phyloP scores from a whole-genome alignment of 2,329 filamentous ascomycete species.

The Colletotrichum sp. region DNA sequence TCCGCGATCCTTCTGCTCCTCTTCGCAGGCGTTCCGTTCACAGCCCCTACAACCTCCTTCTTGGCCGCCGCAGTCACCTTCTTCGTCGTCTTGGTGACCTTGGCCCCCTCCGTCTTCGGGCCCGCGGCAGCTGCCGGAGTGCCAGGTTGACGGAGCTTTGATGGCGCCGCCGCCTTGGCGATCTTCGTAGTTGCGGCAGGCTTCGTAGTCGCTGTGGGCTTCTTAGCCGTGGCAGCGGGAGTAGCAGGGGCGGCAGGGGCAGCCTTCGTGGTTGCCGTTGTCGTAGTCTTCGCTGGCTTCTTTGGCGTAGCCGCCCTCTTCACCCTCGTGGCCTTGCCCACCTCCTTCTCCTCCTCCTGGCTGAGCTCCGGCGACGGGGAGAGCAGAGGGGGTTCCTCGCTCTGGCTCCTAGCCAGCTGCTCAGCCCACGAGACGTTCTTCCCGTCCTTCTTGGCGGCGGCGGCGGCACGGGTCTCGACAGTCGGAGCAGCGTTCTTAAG shows the following conservation, averaged over 20 bases:
- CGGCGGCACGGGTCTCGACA: background rate
- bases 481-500: conserved; percentile 12
- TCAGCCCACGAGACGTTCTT: conserved; percentile 15
- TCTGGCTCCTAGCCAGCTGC: conserved; percentile 8
- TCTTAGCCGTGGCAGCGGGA: background rate
- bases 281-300: background rate
- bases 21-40: conserved; percentile 14
- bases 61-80: conserved; percentile 15
- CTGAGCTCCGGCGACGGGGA: background rate
- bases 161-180: background rate
- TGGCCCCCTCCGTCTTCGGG: conserved; percentile 35
- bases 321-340: background rate
- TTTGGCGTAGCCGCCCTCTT: background rate
- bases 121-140: background rate
- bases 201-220: background rate
- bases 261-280: background rate
- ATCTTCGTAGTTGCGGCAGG: background rate
- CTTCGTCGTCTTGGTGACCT: conserved; percentile 26
- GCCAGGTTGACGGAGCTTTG: conserved; percentile 2
- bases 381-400: background rate
- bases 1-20: background rate
- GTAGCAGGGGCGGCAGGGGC: background rate
- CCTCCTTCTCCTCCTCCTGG: conserved; percentile 1
- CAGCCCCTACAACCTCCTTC: conserved; percentile 5
- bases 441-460: background rate